Evolutionary conservation across 2,329 filamentous ascomycete genomes (phyloP).

Genomic region (Pseudogymnoascus sp.): DNA sequence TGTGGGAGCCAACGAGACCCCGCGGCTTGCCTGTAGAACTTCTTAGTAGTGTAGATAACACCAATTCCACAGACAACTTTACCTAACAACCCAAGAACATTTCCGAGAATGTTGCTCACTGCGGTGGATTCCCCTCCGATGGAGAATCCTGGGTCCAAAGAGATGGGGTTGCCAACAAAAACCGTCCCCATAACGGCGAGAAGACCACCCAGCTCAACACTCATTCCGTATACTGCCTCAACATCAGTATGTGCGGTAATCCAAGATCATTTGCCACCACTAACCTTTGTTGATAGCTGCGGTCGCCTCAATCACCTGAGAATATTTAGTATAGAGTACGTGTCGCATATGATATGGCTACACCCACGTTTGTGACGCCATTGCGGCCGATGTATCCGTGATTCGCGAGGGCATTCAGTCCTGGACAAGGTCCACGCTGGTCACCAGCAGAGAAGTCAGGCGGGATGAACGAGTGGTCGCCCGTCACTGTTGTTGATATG

Average conservation of each 20-base stretch:
- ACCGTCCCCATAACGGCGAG: conserved; percentile 37
- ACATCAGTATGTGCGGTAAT: conserved; percentile 5
- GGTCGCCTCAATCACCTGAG: conserved; percentile 24
- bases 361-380: conserved; percentile 26
- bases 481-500: conserved; percentile 24
- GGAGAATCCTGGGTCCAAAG: conserved; percentile 36
- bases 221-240: conserved; percentile 37
- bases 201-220: conserved; percentile 31
- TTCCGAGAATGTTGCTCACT: conserved; percentile 13
- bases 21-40: conserved; percentile 14
- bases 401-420: conserved; percentile 36
- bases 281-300: conserved; percentile 30
- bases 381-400: conserved; percentile 35
- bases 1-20: conserved; percentile 24
- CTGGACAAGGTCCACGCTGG: conserved; percentile 33
- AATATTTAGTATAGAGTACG: conserved; percentile 1
- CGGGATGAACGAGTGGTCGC: conserved; percentile 28
- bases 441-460: conserved; percentile 29
- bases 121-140: conserved; percentile 28
- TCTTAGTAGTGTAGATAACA: not conserved
- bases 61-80: not conserved
- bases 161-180: conserved; percentile 36
- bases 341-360: conserved; percentile 14
- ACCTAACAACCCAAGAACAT: conserved; percentile 7
- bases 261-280: not conserved